Percentiles rank a stretch among this genome's conserved stretches.
phyloP scores from a whole-genome alignment of 306 rosid species.

The Cucurbita maxima region DNA sequence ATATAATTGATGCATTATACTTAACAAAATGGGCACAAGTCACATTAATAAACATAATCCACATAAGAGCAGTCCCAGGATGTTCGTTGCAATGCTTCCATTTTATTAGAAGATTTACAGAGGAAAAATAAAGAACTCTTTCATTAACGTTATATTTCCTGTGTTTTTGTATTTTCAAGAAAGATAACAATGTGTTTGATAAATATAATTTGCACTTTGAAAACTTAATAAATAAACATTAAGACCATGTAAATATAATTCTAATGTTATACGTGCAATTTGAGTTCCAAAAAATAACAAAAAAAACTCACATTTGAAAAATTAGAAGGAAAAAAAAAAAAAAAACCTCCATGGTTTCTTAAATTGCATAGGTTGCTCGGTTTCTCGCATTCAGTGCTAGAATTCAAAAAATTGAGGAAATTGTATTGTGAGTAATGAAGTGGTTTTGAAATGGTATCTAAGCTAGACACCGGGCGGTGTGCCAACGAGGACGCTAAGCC shows the following conservation, averaged over 20 bases:
- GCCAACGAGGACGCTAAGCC: too few relatives aligned
- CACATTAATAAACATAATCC: conserved; percentile 10
- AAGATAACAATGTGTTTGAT: neutral
- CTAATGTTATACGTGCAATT: neutral
- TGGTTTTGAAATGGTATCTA: neutral
- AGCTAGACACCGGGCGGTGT: too few relatives aligned
- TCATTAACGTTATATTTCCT: neutral
- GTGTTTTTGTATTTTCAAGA: neutral
- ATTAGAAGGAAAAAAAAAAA: neutral
- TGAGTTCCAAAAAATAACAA: neutral
- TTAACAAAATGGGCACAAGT: neutral
- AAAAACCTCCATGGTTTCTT: conserved; percentile 13
- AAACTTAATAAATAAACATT: neutral
- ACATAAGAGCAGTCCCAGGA: neutral
- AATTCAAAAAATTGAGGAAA: neutral
- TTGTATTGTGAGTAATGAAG: conserved; percentile 12
- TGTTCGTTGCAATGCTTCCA: neutral
- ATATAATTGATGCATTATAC: conserved; percentile 5
- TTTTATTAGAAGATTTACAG: neutral
- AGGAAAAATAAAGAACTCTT: neutral
- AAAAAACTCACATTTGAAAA: neutral
- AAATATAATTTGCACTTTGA: neutral
- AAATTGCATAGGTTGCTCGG: conserved; percentile 6
- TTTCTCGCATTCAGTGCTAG: conserved; percentile 5
- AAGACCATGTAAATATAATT: neutral